Evolutionary conservation across 75 land plant species (phyloP).

Genomic region (Larix kaempferi): DNA sequence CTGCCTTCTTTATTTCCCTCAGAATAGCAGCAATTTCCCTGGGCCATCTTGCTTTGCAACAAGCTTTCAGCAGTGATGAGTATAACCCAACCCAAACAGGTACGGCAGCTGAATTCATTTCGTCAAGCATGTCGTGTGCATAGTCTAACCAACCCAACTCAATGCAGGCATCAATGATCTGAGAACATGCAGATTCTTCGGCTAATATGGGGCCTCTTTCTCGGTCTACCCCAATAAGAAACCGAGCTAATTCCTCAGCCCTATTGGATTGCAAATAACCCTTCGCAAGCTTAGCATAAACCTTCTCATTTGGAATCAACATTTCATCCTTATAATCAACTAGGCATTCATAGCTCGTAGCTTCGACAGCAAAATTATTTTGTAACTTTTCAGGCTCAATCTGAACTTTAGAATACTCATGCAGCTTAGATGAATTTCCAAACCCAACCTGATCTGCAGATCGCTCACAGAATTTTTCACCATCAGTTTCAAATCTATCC

Average conservation of each 20-base stretch:
- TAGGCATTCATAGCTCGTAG: conserved; percentile 19
- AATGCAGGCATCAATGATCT: conserved; percentile 53
- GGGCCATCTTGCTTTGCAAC: conserved; percentile 23
- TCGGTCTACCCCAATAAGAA: conserved; percentile 34
- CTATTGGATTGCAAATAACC: conserved; percentile 22
- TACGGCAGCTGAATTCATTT: conserved; percentile 25
- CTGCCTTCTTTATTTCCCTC: conserved; percentile 40
- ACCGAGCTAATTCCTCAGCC: conserved; percentile 29
- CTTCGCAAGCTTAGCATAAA: conserved; percentile 40
- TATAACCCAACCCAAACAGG: conserved; percentile 19
- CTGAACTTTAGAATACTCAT: conserved; percentile 15
- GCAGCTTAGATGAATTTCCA: conserved; percentile 18
- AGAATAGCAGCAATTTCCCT: conserved; percentile 31
- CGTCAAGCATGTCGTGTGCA: conserved; percentile 74
- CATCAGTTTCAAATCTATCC: background rate
- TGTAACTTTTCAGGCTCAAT: conserved; percentile 23
- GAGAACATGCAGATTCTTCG: conserved; percentile 16
- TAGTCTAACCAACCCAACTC: conserved; percentile 48
- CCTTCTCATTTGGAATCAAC: conserved; percentile 28
- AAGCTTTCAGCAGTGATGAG: conserved; percentile 42
- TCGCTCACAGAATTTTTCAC: conserved; percentile 11
- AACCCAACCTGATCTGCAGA: conserved; percentile 24
- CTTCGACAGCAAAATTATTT: conserved; percentile 23
- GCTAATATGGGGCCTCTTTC: background rate
- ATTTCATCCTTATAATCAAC: conserved; percentile 26